These are phyloP conservation scores for Vitis vinifera DNA, from an alignment of 164 flowering plant species.

Conservation along the genomic window ASM3070453v1 NC_081821.1:5584501-5585000, in stretches of 20 bases:
- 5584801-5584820: slow-evolving; percentile 13
- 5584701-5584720: slow-evolving; percentile 26
- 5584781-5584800: slow-evolving; percentile 28
- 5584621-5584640: slow-evolving; percentile 12
- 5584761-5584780: slow-evolving; percentile 44
- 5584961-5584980: too few species aligned
- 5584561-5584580: slow-evolving; percentile 26
- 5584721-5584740: neutral
- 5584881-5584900: too few species aligned
- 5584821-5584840: too few species aligned
- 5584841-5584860: too few species aligned
- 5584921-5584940: too few species aligned
- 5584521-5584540: slow-evolving; percentile 11
- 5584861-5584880: too few species aligned
- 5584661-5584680: slow-evolving; percentile 24
- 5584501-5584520: slow-evolving; percentile 46
- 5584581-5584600: slow-evolving; percentile 13
- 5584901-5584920: too few species aligned
- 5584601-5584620: slow-evolving; percentile 21
- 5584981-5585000: too few species aligned
- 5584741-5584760: slow-evolving; percentile 35
- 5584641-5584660: slow-evolving; percentile 43
- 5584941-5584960: too few species aligned
- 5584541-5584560: slow-evolving; percentile 20
- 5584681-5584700: slow-evolving; percentile 22